Percentiles rank a stretch among this genome's conserved stretches.
Evolutionary conservation across 768 basidiomycete species (phyloP).

Genomic region (Pilatotrama ljubarskyi): DNA sequence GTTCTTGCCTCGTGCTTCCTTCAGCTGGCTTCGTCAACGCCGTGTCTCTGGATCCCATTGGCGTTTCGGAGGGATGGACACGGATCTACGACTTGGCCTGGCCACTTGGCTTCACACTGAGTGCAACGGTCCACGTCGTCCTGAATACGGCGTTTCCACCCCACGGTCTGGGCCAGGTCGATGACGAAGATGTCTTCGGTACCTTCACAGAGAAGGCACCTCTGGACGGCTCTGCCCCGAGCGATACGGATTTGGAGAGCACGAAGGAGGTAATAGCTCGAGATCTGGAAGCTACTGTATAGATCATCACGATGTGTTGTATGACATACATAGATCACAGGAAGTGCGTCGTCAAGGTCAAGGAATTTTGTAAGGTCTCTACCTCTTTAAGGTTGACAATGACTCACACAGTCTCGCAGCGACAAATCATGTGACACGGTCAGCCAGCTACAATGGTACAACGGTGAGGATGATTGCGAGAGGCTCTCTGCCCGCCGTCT

Average conservation of each 20-base stretch:
- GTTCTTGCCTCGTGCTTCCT: neutral
- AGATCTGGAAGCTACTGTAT: neutral
- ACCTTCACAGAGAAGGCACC: constrained; percentile 17
- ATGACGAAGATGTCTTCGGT: constrained; percentile 25
- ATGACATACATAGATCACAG: neutral
- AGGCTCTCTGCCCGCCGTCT: too few relatives aligned
- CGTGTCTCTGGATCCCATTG: constrained; percentile 7
- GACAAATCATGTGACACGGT: too few relatives aligned
- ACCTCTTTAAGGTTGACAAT: too few relatives aligned
- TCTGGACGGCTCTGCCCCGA: neutral
- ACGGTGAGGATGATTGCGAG: too few relatives aligned
- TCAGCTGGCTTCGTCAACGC: constrained; percentile 22
- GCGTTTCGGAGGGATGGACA: constrained; percentile 11
- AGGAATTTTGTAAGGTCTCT: too few relatives aligned
- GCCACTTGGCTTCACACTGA: constrained; percentile 24
- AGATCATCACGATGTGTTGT: neutral
- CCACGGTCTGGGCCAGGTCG: constrained; percentile 21
- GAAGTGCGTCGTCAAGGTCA: neutral
- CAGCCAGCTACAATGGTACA: too few relatives aligned
- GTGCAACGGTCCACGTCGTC: constrained; percentile 15
- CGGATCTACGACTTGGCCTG: constrained; percentile 20
- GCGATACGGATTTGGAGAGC: neutral
- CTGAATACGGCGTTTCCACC: constrained; percentile 25
- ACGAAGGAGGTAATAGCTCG: neutral
- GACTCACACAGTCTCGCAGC: too few relatives aligned